Evolutionary conservation across 2,329 filamentous ascomycete species (phyloP), one percentile per base, ranked within the genome.

Genomic region (Sclerotinia glacialis): DNA sequence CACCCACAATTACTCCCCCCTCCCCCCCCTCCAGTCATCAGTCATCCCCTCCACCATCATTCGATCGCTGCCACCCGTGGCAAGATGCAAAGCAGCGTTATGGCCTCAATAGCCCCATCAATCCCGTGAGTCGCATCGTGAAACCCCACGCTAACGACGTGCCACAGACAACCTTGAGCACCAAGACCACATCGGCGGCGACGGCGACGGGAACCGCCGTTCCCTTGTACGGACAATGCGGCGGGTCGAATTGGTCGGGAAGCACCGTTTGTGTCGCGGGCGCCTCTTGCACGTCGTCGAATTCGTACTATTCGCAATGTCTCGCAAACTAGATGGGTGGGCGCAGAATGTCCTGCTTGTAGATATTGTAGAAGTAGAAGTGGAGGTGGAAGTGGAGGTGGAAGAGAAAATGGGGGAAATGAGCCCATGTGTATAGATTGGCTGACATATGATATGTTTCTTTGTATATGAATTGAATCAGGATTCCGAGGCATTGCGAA

Each of bases 191-290:
- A 9, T 47, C 65, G 0, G n/a, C 65, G 7, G 14, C 56, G 3
- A 56, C 61, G 0, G 54, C 58, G 7, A 58, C 65, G 5, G 60
- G 59, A 11, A 12, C 18, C 5, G 26, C 34, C 1, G 53, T 64
- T n/a, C 16, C 65, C 3, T 12, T 44, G 1, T 67, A 65, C 14
- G 65, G 65, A 34, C 65, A 67, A n/a, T 67, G 65, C 28, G 65
- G 65, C 5, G 65, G 60, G 26, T 23, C 23, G 3, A 40, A 7
- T 0, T 67, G 37, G 26, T 52, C 34, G 1, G 65, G 60, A 37
- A 9, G 34, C 12, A 67, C 60, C 0, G 34, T 40, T 5, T 67
- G 65, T 46, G 65, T 16, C 8, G 5, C 65, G 0, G 60, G 60
- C 28, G 64, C n/a, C 5, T 64, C 34, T 1, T 67, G 65, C 7